phyloP scores from a whole-genome alignment of 139 green algal species.

The Nannochloris sp. region DNA sequence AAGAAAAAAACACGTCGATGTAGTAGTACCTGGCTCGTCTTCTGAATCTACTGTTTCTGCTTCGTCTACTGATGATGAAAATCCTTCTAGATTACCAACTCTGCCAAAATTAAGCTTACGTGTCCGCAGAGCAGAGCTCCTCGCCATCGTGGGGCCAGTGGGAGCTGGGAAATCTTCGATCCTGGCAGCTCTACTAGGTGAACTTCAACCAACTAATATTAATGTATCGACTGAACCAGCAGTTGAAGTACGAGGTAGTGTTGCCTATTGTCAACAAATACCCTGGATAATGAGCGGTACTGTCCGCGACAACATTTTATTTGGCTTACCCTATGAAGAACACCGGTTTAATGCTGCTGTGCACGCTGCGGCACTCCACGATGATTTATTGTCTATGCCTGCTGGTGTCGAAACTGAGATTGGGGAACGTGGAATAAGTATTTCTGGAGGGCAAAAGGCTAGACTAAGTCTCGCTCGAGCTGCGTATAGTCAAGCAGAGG shows the following conservation, averaged over 20 bases:
- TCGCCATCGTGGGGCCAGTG: conserved; percentile 60
- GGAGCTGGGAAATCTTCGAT: conserved; percentile 69
- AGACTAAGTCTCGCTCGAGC: conserved; percentile 73
- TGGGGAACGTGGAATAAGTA: conserved; percentile 83
- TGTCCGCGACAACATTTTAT: conserved; percentile 72
- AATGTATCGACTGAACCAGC: conserved; percentile 2
- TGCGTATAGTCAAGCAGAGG: conserved; percentile 49
- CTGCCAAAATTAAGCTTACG: conserved; percentile 39
- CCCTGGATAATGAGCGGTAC: conserved; percentile 71
- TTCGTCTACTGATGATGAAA: too few species aligned
- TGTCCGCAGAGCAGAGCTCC: conserved; percentile 49
- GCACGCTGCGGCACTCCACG: conserved; percentile 47
- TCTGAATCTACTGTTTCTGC: not conserved
- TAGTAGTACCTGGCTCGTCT: not conserved
- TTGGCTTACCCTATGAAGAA: conserved; percentile 51
- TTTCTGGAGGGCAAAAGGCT: conserved; percentile 69
- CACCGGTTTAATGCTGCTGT: conserved; percentile 49
- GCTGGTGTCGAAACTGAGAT: conserved; percentile 78
- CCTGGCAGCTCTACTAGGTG: conserved; percentile 67
- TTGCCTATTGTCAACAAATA: conserved; percentile 69
- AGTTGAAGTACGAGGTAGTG: conserved; percentile 35
- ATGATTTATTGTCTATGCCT: conserved; percentile 65
- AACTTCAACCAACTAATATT: conserved; percentile 52
- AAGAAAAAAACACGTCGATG: not conserved
- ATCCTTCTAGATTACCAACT: conserved; percentile 14